These are phyloP conservation scores for Chytriomyces sp. DNA, from an alignment of 192 early-diverging fungal species.

Conservation along the genomic window DNA sequence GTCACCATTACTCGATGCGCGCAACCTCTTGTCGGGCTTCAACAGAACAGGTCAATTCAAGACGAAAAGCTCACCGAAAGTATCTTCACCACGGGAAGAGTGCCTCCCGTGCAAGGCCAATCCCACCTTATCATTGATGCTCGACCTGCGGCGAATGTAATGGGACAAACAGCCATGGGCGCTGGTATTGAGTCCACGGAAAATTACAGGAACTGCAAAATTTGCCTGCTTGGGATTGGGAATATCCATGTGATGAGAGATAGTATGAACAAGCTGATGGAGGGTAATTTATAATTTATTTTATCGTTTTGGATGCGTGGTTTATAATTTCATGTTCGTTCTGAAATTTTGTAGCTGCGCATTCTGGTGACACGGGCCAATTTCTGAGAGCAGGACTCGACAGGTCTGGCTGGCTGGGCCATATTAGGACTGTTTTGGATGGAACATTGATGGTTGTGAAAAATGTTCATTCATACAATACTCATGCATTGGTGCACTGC, in stretches of 20 bases:
- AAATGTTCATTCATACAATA: slow-evolving; percentile 72
- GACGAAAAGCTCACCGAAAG: slow-evolving; percentile 96
- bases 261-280: slow-evolving; percentile 79
- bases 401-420: slow-evolving; percentile 84
- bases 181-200: slow-evolving; percentile 95
- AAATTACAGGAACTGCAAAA: slow-evolving; percentile 86
- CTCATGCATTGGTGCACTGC: slow-evolving; percentile 95
- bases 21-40: slow-evolving; percentile 96
- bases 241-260: slow-evolving; percentile 99
- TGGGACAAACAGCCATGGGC: slow-evolving; percentile 89
- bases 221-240: slow-evolving; percentile 89
- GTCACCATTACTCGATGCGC: slow-evolving; percentile 90
- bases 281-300: slow-evolving; percentile 59
- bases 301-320: slow-evolving; percentile 10
- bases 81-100: slow-evolving; percentile 73
- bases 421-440: slow-evolving; percentile 82
- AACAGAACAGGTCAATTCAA: slow-evolving; percentile 91
- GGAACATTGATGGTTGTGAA: slow-evolving; percentile 81
- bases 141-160: slow-evolving; percentile 90
- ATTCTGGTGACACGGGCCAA: slow-evolving; percentile 26
- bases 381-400: slow-evolving; percentile 53
- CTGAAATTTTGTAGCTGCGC: not conserved
- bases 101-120: slow-evolving; percentile 41
- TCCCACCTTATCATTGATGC: slow-evolving; percentile 93
- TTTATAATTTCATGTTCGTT: not conserved